Evolutionary conservation across 345 rosid species (phyloP).

Genomic region (Theobroma cacao): DNA sequence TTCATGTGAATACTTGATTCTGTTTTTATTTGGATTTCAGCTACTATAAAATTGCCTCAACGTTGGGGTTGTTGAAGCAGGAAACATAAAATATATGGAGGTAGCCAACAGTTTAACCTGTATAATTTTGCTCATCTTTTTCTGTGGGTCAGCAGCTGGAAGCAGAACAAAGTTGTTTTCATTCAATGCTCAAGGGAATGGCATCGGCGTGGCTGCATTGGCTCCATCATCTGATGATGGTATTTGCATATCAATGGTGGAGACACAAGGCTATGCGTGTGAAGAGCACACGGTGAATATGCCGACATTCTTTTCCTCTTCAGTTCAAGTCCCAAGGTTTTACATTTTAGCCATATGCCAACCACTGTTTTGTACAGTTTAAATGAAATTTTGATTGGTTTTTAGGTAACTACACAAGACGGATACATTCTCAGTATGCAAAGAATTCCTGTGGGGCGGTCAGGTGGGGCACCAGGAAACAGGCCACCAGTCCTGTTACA

Average conservation of each 20-base stretch:
- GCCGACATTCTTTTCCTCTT: too few species aligned
- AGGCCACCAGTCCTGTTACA: conserved; percentile 48
- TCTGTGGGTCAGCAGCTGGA: conserved; percentile 23
- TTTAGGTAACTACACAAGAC: conserved; percentile 55
- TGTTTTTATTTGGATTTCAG: not conserved
- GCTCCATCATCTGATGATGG: conserved; percentile 11
- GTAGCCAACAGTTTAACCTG: conserved; percentile 12
- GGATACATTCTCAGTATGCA: conserved; percentile 58
- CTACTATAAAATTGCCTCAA: conserved; percentile 18
- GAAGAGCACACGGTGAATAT: conserved; percentile 36
- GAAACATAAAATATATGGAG: conserved; percentile 7
- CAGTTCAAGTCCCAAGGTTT: not conserved
- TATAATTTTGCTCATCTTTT: conserved; percentile 16
- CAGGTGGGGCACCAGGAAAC: conserved; percentile 23
- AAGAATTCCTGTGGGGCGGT: conserved; percentile 43
- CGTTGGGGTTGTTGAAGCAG: conserved; percentile 19
- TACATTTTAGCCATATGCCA: not conserved
- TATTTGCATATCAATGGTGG: conserved; percentile 29
- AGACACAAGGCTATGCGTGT: conserved; percentile 33
- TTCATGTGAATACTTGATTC: not conserved
- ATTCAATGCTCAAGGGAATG: not conserved
- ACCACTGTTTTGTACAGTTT: not conserved
- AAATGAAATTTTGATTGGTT: not conserved
- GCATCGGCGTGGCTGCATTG: not conserved
- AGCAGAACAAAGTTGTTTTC: conserved; percentile 10